phyloP scores from a whole-genome alignment of 345 rosid genomes.

The Aquilaria sinensis region DNA sequence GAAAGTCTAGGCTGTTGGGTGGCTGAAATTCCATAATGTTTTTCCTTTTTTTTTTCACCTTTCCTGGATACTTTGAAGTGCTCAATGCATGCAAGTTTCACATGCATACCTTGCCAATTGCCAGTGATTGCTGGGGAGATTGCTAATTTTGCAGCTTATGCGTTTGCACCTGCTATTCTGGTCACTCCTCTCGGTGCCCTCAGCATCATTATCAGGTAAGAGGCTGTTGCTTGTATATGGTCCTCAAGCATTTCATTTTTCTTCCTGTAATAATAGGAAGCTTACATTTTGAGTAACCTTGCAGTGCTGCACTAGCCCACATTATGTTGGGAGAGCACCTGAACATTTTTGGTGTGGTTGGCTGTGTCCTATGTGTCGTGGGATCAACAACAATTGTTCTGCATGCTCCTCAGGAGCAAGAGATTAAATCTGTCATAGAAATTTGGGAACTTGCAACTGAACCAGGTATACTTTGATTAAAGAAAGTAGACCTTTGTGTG shows the following conservation, averaged over 20 bases:
- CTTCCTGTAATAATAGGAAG: neutral
- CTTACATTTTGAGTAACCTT: slow-evolving; percentile 11
- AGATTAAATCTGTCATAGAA: slow-evolving; percentile 67
- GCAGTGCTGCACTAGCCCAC: slow-evolving; percentile 88
- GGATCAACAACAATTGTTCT: slow-evolving; percentile 85
- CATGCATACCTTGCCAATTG: slow-evolving; percentile 9
- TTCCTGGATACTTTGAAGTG: neutral
- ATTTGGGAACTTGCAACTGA: slow-evolving; percentile 95
- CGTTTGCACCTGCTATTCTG: slow-evolving; percentile 86
- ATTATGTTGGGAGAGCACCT: slow-evolving; percentile 66
- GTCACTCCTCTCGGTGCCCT: slow-evolving; percentile 91
- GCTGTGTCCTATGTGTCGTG: slow-evolving; percentile 84
- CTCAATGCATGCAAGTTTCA: slow-evolving; percentile 13
- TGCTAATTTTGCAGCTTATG: slow-evolving; percentile 90
- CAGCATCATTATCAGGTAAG: slow-evolving; percentile 78
- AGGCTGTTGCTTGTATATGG: neutral
- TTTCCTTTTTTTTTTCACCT: neutral
- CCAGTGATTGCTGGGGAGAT: slow-evolving; percentile 90
- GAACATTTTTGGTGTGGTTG: slow-evolving; percentile 81
- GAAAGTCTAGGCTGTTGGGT: no score
- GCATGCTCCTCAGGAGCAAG: slow-evolving; percentile 91
- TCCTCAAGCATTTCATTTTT: neutral
- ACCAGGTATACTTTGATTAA: slow-evolving; percentile 47
- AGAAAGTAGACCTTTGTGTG: neutral
- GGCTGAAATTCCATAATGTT: no score